Base-by-base conservation (phyloP, 2,329 filamentous ascomycete species). In the Coniochaeta sp. region DNA sequence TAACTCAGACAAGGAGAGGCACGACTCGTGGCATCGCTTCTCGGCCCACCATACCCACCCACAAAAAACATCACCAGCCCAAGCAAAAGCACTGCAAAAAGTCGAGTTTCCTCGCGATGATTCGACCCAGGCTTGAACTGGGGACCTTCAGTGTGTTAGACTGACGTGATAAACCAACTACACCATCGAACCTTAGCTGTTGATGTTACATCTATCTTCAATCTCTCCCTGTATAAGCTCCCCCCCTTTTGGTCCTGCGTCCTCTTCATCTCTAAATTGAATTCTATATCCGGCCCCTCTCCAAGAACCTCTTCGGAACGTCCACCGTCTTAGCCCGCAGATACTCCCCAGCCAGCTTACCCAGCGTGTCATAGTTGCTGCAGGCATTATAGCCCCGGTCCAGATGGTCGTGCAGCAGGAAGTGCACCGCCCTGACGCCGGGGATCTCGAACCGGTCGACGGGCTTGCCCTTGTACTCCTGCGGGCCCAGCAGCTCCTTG, bases 401-500 rank as follows among this genome's bases (percentile, higher is more conserved):
- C 17, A 56, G 54, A 17, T 56, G 54, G 12, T 56, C 54, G 31
- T 38, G 31, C 54, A 56, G 33, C 34, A 38, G 54, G 31, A 38
- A 56, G 7, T 56, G 31, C 17, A 24, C 54, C 31, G 33, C 31
- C 19, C 54, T 36, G 17, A 56, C 17, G 33, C 54, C 54, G 2
- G 54, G 54, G 3, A 56, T 56, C 66, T 81, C 78, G 22, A 79
- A 76, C 0, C 78, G 70, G 50, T 79, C 77, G 44, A 81, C 71
- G 14, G 69, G 66, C 54, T 72, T 67, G 0, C 65, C 66, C 34
- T 66, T 67, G 60, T 73, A 70, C 65, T 76, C 73, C 19, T 73
- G 68, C 19, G 19, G 19, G 0, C 71, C 74, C 38, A 76, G 65
- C 1, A 76, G 60, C 16, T 68, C 68, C 26, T 72, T 69, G 56